phyloP scores from a whole-genome alignment of 148 eudicot species.

The Cornus florida region DNA sequence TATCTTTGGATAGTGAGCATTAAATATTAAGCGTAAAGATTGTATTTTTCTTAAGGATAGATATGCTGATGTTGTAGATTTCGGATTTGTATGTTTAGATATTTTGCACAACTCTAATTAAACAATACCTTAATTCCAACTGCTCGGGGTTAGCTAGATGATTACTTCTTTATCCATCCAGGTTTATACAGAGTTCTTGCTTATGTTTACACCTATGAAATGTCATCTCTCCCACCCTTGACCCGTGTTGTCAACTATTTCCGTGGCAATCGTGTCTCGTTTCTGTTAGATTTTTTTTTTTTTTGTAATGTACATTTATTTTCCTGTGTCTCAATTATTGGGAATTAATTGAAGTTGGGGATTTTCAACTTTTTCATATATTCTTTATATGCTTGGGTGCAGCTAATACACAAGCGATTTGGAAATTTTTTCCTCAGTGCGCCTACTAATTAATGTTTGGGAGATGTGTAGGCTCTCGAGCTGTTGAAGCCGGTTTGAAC shows the following conservation, averaged over 20 bases:
- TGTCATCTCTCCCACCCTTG: neutral
- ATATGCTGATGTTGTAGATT: neutral
- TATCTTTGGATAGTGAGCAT: too few species aligned
- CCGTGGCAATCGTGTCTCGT: neutral
- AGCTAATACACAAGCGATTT: neutral
- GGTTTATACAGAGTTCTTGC: neutral
- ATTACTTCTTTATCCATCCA: neutral
- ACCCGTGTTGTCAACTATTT: neutral
- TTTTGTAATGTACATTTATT: neutral
- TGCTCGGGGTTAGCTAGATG: neutral
- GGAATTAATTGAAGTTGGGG: neutral
- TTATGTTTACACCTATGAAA: neutral
- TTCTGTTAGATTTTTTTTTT: too few species aligned
- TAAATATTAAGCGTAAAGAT: too few species aligned
- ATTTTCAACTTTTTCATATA: too few species aligned
- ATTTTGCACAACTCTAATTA: neutral
- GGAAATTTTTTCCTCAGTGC: neutral
- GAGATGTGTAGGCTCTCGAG: conserved; percentile 57
- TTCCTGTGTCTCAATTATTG: neutral
- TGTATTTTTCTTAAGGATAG: neutral
- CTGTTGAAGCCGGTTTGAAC: conserved; percentile 58
- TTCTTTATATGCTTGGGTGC: neutral
- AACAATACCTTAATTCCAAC: neutral
- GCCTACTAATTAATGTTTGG: neutral
- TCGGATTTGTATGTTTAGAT: neutral